phyloP scores from a whole-genome alignment of 129 eudicot genomes.

The Pittosporum tobira region DNA sequence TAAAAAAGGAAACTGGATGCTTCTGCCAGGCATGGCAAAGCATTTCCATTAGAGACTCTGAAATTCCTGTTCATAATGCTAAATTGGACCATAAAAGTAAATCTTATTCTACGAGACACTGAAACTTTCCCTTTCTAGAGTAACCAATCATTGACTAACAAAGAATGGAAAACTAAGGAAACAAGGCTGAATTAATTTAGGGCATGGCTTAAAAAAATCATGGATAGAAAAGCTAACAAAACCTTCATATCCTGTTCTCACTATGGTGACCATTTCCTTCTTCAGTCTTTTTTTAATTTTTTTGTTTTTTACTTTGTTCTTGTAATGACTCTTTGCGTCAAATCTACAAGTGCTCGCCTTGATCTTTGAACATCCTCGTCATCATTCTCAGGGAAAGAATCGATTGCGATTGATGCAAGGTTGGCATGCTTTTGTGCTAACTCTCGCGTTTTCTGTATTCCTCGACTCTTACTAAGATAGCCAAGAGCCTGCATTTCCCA shows the following conservation, averaged over 20 bases:
- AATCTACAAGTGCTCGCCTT: slow-evolving; percentile 80
- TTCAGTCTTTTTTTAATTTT: too few species aligned
- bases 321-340: slow-evolving; percentile 74
- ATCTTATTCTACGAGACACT: background rate
- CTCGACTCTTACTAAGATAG: slow-evolving; percentile 74
- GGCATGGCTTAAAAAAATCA: slow-evolving; percentile 11
- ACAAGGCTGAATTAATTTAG: background rate
- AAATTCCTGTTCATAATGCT: background rate
- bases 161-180: background rate
- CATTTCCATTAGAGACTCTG: too few species aligned
- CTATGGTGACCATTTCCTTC: too few species aligned
- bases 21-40: too few species aligned
- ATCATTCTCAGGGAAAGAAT: slow-evolving; percentile 60
- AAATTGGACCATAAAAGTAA: background rate
- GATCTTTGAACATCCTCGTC: slow-evolving; percentile 77
- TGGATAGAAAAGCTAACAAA: slow-evolving; percentile 6
- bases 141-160: slow-evolving; percentile 7
- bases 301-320: slow-evolving; percentile 52
- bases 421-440: slow-evolving; percentile 77
- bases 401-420: slow-evolving; percentile 70
- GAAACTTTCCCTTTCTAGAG: background rate
- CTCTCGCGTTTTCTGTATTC: slow-evolving; percentile 75
- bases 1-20: too few species aligned
- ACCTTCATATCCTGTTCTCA: background rate
- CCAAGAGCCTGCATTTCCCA: slow-evolving; percentile 55